Base-by-base conservation (phyloP, 2,329 filamentous ascomycete genomes). In the Chaetomium sp. region DNA sequence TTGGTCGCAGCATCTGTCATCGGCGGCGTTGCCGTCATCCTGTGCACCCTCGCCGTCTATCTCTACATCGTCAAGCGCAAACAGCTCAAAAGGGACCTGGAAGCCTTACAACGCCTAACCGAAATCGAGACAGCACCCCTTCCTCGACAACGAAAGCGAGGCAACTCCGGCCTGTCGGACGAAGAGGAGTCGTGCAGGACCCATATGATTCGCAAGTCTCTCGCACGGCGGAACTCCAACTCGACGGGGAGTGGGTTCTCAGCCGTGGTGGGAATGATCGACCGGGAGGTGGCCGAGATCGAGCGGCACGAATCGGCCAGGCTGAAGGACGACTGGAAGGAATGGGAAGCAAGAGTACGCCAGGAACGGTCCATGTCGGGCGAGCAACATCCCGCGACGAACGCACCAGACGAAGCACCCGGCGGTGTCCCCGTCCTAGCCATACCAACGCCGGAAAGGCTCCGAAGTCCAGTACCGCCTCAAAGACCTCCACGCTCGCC, bases 131-230 rank as follows among this genome's bases (percentile, higher is more conserved):
- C 61, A 27, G 19, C 19, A 27, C 19, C 19, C 19, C 19, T 27
- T 27, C 32, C 14, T 53, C 41, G 54, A 42, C 55, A 61, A 45
- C 61, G 65, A 46, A 69, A 66, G 58, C 62, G 69, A 60, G 67
- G 62, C 53, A 52, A 59, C 10, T 32, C 59, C 27, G 61, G 67
- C 35, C 54, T 61, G 6, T 54, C 62, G 12, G 62, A 68, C 32
- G 65, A 71, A 35, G 68, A 71, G 42, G 74, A 77, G 56, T 54
- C 65, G 33, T 69, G 74, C 56, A 66, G 74, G 10, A 61, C 64
- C 35, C 66, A 64, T 46, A 74, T 76, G 61, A 76, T 77, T 55
- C 69, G 70, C 51, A 77, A 77, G 62, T 75, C 74, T 2, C 64
- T 77, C 1, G 65, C 66, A 35, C 64, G 57, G 33, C 64, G 68